Percentiles rank a stretch among this genome's conserved stretches.
phyloP scores from a whole-genome alignment of 257 asterid genomes.

The Plectranthus barbatus region DNA sequence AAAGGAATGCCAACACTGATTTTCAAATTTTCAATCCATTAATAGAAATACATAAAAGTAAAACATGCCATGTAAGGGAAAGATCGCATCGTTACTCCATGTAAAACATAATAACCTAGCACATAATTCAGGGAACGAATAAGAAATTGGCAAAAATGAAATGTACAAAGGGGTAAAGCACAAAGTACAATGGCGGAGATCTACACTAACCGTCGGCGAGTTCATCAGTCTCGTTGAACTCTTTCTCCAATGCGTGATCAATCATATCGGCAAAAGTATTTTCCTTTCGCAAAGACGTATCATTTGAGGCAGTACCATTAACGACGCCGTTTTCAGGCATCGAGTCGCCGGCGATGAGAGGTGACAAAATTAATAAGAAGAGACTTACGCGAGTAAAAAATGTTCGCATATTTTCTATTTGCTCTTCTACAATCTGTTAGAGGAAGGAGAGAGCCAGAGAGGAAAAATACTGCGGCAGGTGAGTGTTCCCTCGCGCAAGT shows the following conservation, averaged over 20 bases:
- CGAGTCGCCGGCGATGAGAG: conserved; percentile 31
- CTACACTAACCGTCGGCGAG: conserved; percentile 48
- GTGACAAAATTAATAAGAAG: conserved; percentile 13
- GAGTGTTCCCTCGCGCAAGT: conserved; percentile 11
- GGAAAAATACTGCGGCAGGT: conserved; percentile 4
- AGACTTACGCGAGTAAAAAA: conserved; percentile 18
- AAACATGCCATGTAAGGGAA: conserved; percentile 6
- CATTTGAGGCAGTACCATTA: conserved; percentile 24
- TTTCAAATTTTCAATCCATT: neutral
- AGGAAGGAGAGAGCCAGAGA: conserved; percentile 8
- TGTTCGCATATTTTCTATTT: conserved; percentile 14
- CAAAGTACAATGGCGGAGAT: conserved; percentile 13
- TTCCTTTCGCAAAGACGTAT: conserved; percentile 32
- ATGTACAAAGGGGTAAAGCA: conserved; percentile 13
- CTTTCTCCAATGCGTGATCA: conserved; percentile 65
- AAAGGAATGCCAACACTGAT: neutral
- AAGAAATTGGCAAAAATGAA: neutral
- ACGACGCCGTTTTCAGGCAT: conserved; percentile 17
- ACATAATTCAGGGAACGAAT: neutral
- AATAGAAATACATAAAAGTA: neutral
- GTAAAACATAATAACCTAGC: conserved; percentile 2
- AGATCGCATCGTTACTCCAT: neutral
- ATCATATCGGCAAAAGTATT: conserved; percentile 49
- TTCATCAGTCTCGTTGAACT: conserved; percentile 72
- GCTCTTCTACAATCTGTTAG: neutral